Percentiles rank a stretch among this genome's conserved stretches.
These are phyloP conservation scores for Conoideocrella luteorostrata DNA, from an alignment of 2,329 filamentous ascomycete genomes.

Conservation along the genomic window DNA sequence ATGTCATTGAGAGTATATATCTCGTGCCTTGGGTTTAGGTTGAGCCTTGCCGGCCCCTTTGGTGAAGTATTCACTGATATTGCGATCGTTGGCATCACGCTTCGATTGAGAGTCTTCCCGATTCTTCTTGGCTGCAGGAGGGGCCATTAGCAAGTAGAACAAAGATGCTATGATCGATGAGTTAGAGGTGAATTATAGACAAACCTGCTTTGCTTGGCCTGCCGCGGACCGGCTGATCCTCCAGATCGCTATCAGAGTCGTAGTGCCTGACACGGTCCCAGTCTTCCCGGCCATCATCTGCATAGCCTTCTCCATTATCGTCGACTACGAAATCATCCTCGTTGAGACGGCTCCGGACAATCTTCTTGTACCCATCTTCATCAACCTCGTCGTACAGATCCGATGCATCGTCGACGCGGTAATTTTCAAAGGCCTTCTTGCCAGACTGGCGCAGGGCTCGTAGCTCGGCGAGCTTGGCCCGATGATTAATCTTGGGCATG, in stretches of 20 bases:
- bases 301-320: constrained; percentile 95
- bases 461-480: constrained; percentile 66
- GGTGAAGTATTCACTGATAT: constrained; percentile 92
- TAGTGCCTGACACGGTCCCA: constrained; percentile 70
- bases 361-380: constrained; percentile 94
- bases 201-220: constrained; percentile 47
- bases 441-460: constrained; percentile 78
- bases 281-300: constrained; percentile 91
- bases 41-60: constrained; percentile 61
- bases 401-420: constrained; percentile 77
- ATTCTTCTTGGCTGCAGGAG: constrained; percentile 66
- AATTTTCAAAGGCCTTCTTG: constrained; percentile 83
- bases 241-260: constrained; percentile 65
- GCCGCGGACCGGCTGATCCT: constrained; percentile 32
- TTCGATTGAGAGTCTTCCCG: constrained; percentile 81
- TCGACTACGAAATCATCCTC: constrained; percentile 98
- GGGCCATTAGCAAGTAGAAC: constrained; percentile 1
- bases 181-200: constrained; percentile 13
- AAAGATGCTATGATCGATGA: neutral
- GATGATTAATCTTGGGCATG: constrained; percentile 32
- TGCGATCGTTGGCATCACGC: constrained; percentile 79
- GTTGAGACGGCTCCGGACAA: constrained; percentile 81
- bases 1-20: neutral
- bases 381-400: constrained; percentile 94
- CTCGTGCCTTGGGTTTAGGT: constrained; percentile 70